Base-by-base conservation (phyloP, 176 grass and related monocot species). In the Puya raimondii region DNA sequence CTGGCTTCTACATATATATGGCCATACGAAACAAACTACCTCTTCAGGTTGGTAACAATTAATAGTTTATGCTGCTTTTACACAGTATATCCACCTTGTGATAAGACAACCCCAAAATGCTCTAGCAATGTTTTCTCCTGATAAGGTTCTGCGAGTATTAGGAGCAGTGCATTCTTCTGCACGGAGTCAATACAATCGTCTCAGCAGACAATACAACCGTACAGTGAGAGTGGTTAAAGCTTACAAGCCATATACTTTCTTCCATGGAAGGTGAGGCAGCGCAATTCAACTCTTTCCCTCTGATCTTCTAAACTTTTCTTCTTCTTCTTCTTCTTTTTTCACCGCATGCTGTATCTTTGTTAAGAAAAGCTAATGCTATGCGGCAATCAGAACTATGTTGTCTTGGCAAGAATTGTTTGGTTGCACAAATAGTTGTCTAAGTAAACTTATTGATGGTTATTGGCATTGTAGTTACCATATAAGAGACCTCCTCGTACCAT, bases 231-330 rank as follows among this genome's bases (percentile, higher is more conserved):
- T 59, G 56, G 56, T 18, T 18, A 20, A 59, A 59, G 56, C 56
- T 10, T 59, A 59, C 56, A 18, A 59, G 56, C 56, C 56, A 59
- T 59, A 21, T 59, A 20, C 56, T 59, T 59, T 59, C 56, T 59
- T 16, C 56, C 15, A 59, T 59, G 56, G 15, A 17, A 59, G 56
- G 56, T 59, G 16, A 18, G 15, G 16, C 6, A 16, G 4, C 10
- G 10, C 12, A 18, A 8, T n/a, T 58, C 15, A n/a, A 58, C 9
- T 59, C 56, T 59, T 59, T 33, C 3, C 29, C 29, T 33, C 29
- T 54, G 15, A 54, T 54, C 4, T 54, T 11, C 14, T 53, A 12
- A 11, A 53, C 10, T 53, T 53, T 53, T 53, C 26, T 27, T 27
- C 26, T 27, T 27, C 1, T 27, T 2, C 27, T 29, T 33, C 29